Evolutionary conservation across 1,284 basidiomycete genomes (phyloP).

Genomic region (Tylopilus orsonianus): DNA sequence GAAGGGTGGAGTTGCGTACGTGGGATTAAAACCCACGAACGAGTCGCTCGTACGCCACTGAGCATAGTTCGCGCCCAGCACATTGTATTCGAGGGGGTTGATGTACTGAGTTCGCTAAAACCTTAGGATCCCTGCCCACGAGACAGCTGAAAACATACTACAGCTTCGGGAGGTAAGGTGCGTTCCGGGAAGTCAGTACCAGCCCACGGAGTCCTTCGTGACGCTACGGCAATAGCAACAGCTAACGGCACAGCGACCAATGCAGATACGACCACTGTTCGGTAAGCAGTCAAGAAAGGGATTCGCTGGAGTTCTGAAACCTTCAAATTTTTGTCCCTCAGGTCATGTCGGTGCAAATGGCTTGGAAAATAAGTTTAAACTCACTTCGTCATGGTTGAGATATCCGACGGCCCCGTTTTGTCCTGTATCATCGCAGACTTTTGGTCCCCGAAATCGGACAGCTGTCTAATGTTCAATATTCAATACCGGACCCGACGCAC

Average conservation of each 20-base stretch:
- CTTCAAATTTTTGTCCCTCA: too few relatives aligned
- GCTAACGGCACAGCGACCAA: not conserved
- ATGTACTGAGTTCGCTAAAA: slow-evolving; percentile 49
- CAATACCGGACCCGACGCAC: too few relatives aligned
- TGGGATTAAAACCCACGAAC: slow-evolving; percentile 46
- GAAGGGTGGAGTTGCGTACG: slow-evolving; percentile 49
- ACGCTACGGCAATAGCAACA: not conserved
- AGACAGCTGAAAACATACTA: slow-evolving; percentile 10
- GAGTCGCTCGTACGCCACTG: slow-evolving; percentile 36
- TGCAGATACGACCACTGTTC: not conserved
- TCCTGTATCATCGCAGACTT: not conserved
- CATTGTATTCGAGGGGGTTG: slow-evolving; percentile 42
- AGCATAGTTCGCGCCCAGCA: slow-evolving; percentile 39
- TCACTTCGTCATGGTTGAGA: not conserved
- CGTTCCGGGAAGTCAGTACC: not conserved
- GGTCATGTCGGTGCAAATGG: not conserved
- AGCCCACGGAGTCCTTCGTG: not conserved
- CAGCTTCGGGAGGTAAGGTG: slow-evolving; percentile 14
- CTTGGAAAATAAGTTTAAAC: not conserved
- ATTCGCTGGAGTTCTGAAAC: not conserved
- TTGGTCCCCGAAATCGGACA: slow-evolving; percentile 5
- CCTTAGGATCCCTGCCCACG: too few relatives aligned
- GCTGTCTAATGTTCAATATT: not conserved
- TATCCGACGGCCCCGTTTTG: too few relatives aligned
- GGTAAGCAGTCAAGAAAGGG: not conserved